Evolutionary conservation across 2,329 filamentous ascomycete species (phyloP).

Genomic region (Golovinomyces cichoracearum): DNA sequence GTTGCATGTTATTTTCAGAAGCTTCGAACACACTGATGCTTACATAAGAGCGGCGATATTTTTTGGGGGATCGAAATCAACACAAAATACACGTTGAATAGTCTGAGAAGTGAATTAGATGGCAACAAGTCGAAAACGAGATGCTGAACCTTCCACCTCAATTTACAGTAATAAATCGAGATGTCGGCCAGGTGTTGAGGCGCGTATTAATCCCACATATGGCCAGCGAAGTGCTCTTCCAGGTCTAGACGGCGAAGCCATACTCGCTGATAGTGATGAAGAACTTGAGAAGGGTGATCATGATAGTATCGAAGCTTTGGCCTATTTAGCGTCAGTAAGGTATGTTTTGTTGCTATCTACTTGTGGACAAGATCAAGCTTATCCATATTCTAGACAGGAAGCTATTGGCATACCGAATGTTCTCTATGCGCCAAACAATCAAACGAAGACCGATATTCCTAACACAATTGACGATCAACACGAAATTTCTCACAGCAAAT

Average conservation of each 20-base stretch:
- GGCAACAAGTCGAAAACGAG: neutral
- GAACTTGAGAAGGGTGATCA: slow-evolving; percentile 25
- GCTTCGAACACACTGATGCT: no score
- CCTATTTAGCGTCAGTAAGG: slow-evolving; percentile 47
- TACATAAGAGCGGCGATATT: no score
- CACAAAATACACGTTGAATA: no score
- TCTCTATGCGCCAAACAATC: slow-evolving; percentile 32
- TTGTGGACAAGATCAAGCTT: neutral
- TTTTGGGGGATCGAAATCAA: no score
- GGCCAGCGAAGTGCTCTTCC: slow-evolving; percentile 50
- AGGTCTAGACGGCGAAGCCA: slow-evolving; percentile 24
- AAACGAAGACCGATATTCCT: slow-evolving; percentile 19
- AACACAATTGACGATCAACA: slow-evolving; percentile 15
- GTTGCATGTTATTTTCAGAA: no score
- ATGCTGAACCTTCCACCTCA: neutral
- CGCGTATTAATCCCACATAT: slow-evolving; percentile 32
- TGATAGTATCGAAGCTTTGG: slow-evolving; percentile 36
- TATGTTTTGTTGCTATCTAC: slow-evolving; percentile 19
- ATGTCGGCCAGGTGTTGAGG: slow-evolving; percentile 7
- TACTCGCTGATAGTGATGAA: slow-evolving; percentile 18
- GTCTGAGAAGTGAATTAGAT: no score
- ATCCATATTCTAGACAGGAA: slow-evolving; percentile 32
- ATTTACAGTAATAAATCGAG: slow-evolving; percentile 9
- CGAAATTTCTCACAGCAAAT: slow-evolving; percentile 25
- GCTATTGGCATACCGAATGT: slow-evolving; percentile 48